phyloP scores from a whole-genome alignment of 164 flowering plant genomes.

The Liquidambar formosana region DNA sequence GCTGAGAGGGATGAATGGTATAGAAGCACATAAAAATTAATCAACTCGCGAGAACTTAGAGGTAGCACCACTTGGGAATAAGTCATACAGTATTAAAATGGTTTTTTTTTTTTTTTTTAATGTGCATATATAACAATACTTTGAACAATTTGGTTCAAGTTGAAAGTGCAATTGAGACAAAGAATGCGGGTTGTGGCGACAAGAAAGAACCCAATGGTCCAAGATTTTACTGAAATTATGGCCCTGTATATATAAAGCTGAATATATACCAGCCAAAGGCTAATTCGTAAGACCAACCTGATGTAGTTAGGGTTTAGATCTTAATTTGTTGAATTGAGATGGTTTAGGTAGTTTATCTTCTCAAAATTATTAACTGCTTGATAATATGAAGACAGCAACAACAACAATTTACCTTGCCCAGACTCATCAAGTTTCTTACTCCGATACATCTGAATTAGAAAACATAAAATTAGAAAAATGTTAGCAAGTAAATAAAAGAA shows the following conservation, averaged over 20 bases:
- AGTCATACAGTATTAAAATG: too few species aligned
- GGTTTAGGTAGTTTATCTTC: background rate
- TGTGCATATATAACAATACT: too few species aligned
- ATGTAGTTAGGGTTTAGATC: background rate
- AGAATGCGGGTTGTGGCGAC: too few species aligned
- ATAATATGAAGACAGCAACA: too few species aligned
- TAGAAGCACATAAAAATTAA: too few species aligned
- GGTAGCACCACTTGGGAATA: too few species aligned
- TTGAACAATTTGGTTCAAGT: background rate
- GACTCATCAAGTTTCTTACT: slow-evolving; percentile 43
- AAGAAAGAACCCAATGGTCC: too few species aligned
- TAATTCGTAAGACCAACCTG: background rate
- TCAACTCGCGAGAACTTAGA: too few species aligned
- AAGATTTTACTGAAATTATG: too few species aligned
- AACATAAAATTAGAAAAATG: background rate
- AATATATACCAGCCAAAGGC: background rate
- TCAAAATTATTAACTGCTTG: too few species aligned
- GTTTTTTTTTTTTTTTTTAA: too few species aligned
- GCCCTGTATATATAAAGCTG: background rate
- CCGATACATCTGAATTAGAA: slow-evolving; percentile 42
- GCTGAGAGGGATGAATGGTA: too few species aligned
- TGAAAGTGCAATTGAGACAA: background rate
- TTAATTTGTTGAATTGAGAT: background rate
- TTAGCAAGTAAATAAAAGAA: background rate
- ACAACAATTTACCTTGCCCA: slow-evolving; percentile 38